phyloP scores from a whole-genome alignment of 2,329 filamentous ascomycete species.

The Talaromyces sp. region DNA sequence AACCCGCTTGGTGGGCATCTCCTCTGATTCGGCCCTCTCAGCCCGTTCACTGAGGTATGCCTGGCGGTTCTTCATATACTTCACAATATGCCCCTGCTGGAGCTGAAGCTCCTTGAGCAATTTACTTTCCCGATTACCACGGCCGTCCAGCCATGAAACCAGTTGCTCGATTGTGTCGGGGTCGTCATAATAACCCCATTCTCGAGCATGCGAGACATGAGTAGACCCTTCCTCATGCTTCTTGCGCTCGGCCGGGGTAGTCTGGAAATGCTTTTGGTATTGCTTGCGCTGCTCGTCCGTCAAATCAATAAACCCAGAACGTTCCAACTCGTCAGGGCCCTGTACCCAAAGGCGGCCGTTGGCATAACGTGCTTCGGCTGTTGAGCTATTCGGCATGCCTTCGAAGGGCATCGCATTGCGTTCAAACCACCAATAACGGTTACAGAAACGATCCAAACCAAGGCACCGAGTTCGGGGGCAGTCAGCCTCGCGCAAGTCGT shows the following conservation, averaged over 20 bases:
- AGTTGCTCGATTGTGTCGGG: constrained; percentile 76
- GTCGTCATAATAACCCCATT: constrained; percentile 93
- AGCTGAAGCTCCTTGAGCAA: constrained; percentile 81
- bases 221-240: constrained; percentile 81
- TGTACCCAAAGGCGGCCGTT: constrained; percentile 97
- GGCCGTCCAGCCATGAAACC: constrained; percentile 84
- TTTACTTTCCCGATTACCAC: constrained; percentile 82
- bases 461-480: constrained; percentile 87
- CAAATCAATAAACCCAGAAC: constrained; percentile 82
- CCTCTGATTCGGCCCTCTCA: constrained; percentile 53
- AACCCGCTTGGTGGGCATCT: constrained; percentile 54
- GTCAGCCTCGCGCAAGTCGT: constrained; percentile 90
- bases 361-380: constrained; percentile 81
- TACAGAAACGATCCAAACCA: constrained; percentile 96
- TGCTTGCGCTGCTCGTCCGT: constrained; percentile 69
- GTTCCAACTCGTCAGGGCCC: constrained; percentile 86
- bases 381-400: constrained; percentile 85
- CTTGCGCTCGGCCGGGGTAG: constrained; percentile 85
- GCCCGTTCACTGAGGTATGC: constrained; percentile 65
- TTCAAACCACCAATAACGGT: constrained; percentile 99
- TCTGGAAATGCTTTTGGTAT: constrained; percentile 75
- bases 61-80: constrained; percentile 78
- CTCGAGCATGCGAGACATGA: constrained; percentile 71
- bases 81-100: constrained; percentile 74
- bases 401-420: constrained; percentile 96